Conservation (phyloP, 345 rosid species). For the Syzygium aqueum region DNA sequence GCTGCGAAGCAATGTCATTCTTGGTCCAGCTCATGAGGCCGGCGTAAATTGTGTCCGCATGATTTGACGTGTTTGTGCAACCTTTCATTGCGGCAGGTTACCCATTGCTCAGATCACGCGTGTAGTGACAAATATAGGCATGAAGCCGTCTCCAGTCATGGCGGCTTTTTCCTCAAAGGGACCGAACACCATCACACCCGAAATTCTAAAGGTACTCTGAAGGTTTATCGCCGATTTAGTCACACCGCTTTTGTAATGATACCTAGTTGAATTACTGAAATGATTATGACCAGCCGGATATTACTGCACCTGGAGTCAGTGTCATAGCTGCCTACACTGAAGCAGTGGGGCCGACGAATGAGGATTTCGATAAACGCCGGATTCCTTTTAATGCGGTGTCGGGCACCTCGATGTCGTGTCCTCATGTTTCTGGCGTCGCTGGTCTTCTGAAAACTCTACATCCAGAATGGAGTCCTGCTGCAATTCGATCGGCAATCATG, state of each 20-base stretch:
- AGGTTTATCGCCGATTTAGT: background rate
- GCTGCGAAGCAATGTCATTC: background rate
- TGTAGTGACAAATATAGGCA: constrained; percentile 22
- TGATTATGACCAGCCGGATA: constrained; percentile 43
- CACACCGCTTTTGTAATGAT: background rate
- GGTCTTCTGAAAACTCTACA: constrained; percentile 70
- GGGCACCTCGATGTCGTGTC: constrained; percentile 93
- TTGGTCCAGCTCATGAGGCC: background rate
- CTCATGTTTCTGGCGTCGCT: constrained; percentile 70
- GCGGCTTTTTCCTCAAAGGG: constrained; percentile 82
- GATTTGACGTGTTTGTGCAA: background rate
- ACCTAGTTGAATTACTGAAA: background rate
- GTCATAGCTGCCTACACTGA: constrained; percentile 71
- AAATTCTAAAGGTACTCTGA: constrained; percentile 49
- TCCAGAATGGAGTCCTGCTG: constrained; percentile 82
- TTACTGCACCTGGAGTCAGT: constrained; percentile 84
- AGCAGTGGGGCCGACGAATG: constrained; percentile 47
- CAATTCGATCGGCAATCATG: constrained; percentile 74
- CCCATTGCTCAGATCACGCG: constrained; percentile 49
- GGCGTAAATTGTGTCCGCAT: background rate
- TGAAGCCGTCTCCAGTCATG: constrained; percentile 65
- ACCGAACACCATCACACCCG: constrained; percentile 56
- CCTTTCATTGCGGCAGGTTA: constrained; percentile 14
- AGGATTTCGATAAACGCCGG: constrained; percentile 45
- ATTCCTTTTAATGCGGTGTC: constrained; percentile 44